phyloP scores from a whole-genome alignment of 2,329 filamentous ascomycete genomes.

The Iodosphaeria phyllophila region DNA sequence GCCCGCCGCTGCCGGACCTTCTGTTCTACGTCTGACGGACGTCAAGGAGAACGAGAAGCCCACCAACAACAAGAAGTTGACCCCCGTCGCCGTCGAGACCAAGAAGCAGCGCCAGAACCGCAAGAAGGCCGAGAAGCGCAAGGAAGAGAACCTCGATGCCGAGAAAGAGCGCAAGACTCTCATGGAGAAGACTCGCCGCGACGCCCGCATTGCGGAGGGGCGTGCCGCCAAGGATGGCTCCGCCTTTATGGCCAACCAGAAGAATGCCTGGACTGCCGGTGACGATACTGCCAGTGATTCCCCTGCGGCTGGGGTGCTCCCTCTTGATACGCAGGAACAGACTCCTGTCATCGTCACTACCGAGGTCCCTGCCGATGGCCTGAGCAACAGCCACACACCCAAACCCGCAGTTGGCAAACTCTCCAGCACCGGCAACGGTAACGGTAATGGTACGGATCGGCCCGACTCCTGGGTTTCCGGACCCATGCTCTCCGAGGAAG shows the following conservation, averaged over 20 bases:
- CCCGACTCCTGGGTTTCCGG: constrained; percentile 26
- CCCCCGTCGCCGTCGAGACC: constrained; percentile 51
- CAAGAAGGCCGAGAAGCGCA: constrained; percentile 69
- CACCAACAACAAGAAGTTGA: constrained; percentile 42
- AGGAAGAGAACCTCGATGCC: constrained; percentile 53
- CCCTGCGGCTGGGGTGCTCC: constrained; percentile 16
- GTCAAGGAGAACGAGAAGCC: constrained; percentile 41
- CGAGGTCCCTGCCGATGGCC: constrained; percentile 2
- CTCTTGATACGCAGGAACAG: constrained; percentile 39
- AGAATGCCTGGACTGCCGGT: constrained; percentile 19
- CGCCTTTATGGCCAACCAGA: constrained; percentile 27
- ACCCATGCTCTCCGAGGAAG: constrained; percentile 40
- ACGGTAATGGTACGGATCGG: too few species aligned
- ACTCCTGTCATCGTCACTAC: constrained; percentile 11
- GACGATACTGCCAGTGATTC: constrained; percentile 18
- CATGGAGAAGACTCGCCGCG: constrained; percentile 67
- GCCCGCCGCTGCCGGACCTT: constrained; percentile 44
- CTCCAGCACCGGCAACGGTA: too few species aligned
- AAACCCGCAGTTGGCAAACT: constrained; percentile 13
- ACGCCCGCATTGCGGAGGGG: constrained; percentile 66
- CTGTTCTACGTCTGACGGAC: constrained; percentile 62
- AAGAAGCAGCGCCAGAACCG: constrained; percentile 95
- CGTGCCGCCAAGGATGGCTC: constrained; percentile 68
- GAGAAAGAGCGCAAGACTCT: constrained; percentile 61
- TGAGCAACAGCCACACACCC: constrained; percentile 12